These are phyloP conservation scores for Aspergillus hortae DNA, from an alignment of 2,329 filamentous ascomycete genomes.

Conservation along the genomic window DNA sequence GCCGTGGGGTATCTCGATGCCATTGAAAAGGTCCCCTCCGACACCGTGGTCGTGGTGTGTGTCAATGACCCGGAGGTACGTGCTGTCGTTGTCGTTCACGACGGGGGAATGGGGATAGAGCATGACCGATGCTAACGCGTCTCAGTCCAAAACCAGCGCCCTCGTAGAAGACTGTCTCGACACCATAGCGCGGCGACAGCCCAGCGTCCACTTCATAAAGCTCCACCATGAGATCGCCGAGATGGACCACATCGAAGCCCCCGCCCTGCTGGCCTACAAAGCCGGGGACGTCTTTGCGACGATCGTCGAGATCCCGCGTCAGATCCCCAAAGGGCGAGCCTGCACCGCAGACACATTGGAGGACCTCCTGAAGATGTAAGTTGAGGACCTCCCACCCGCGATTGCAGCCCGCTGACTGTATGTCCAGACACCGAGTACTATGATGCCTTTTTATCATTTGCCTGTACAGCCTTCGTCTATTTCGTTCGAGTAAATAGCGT, in stretches of 20 bases:
- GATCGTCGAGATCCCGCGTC: slow-evolving; percentile 78
- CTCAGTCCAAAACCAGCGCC: slow-evolving; percentile 71
- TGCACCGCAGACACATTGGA: slow-evolving; percentile 54
- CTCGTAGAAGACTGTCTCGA: slow-evolving; percentile 75
- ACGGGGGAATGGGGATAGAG: neutral
- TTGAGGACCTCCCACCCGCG: slow-evolving; percentile 11
- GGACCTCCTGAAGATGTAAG: slow-evolving; percentile 54
- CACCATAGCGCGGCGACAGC: slow-evolving; percentile 68
- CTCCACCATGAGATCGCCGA: slow-evolving; percentile 89
- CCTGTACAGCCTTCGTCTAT: neutral
- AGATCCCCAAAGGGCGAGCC: slow-evolving; percentile 65
- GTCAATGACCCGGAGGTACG: slow-evolving; percentile 84
- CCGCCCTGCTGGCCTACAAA: slow-evolving; percentile 83
- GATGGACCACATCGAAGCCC: slow-evolving; percentile 84
- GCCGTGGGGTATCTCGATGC: slow-evolving; percentile 92
- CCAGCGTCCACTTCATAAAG: slow-evolving; percentile 79
- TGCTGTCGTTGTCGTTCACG: slow-evolving; percentile 8
- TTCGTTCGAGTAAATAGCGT: neutral
- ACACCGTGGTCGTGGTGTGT: slow-evolving; percentile 86
- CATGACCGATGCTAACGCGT: slow-evolving; percentile 1
- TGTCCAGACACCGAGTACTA: slow-evolving; percentile 28
- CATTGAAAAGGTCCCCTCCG: slow-evolving; percentile 79
- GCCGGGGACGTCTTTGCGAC: slow-evolving; percentile 89
- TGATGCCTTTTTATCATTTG: slow-evolving; percentile 9
- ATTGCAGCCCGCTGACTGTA: neutral